A percentile compares a stretch with the other conserved stretches of the same genome.
phyloP scores from a whole-genome alignment of 805 yeast genomes.

The Candida gorgasii region DNA sequence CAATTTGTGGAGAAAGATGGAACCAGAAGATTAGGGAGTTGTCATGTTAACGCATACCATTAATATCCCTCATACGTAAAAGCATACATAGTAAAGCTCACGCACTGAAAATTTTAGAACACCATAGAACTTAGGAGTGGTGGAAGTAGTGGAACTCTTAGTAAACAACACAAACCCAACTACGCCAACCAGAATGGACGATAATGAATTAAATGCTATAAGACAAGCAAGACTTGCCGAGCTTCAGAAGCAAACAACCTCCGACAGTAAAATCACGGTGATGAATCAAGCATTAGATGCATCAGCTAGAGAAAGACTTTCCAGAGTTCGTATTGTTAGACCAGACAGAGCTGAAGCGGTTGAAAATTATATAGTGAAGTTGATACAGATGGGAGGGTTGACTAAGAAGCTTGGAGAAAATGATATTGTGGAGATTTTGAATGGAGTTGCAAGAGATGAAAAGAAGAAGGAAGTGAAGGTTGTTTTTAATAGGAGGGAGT shows the following conservation, averaged over 20 bases:
- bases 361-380: constrained; percentile 71
- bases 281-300: constrained; percentile 76
- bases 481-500: constrained; percentile 52
- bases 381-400: constrained; percentile 77
- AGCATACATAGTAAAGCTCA: too few species aligned
- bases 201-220: constrained; percentile 82
- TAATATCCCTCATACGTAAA: background rate
- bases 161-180: background rate
- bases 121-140: background rate
- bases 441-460: constrained; percentile 75
- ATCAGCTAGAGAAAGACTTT: constrained; percentile 82
- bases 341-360: constrained; percentile 91
- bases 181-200: constrained; percentile 62
- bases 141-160: background rate
- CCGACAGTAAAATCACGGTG: constrained; percentile 42
- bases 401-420: constrained; percentile 72
- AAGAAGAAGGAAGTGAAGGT: constrained; percentile 63
- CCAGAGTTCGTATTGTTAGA: constrained; percentile 83
- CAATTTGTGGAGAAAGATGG: too few species aligned
- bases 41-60: background rate
- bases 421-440: constrained; percentile 80
- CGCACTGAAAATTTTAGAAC: constrained; percentile 5
- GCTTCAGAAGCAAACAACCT: constrained; percentile 54
- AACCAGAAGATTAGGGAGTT: too few species aligned
- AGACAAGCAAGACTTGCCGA: constrained; percentile 91